Percentiles rank a stretch among this genome's conserved stretches.
Conservation (phyloP, 2,329 filamentous ascomycete genomes). For the Pseudogymnoascus sp. region DNA sequence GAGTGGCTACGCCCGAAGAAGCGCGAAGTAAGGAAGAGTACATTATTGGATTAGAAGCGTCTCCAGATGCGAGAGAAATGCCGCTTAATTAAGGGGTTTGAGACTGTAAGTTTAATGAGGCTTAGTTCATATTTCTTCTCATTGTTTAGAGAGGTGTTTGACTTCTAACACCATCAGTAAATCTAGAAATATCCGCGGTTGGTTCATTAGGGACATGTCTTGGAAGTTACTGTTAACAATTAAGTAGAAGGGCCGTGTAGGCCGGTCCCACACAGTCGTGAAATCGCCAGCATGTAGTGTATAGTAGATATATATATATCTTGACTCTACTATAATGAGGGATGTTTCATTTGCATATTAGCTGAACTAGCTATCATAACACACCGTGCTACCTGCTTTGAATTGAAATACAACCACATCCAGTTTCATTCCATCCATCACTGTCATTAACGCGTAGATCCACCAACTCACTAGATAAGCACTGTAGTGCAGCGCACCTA, state of each 20-base stretch:
- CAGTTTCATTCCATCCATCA: neutral
- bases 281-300: too few species aligned
- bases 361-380: neutral
- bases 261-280: too few species aligned
- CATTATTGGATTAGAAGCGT: neutral
- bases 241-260: too few species aligned
- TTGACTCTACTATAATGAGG: neutral
- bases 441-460: neutral
- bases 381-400: neutral
- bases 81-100: neutral
- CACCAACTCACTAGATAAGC: neutral
- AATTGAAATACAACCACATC: neutral
- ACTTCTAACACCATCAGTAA: neutral
- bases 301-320: too few species aligned
- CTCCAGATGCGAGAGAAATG: neutral
- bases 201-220: neutral
- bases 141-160: neutral
- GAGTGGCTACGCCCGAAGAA: slow-evolving; percentile 83
- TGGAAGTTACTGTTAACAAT: neutral
- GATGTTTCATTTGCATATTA: neutral
- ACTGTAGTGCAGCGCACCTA: neutral
- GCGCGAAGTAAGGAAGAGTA: slow-evolving; percentile 48
- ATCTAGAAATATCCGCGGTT: neutral
- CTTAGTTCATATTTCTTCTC: neutral
- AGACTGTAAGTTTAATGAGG: neutral